Evolutionary conservation across 306 rosid genomes (phyloP), one percentile per base, ranked within the genome.

Genomic region (Vicia villosa): DNA sequence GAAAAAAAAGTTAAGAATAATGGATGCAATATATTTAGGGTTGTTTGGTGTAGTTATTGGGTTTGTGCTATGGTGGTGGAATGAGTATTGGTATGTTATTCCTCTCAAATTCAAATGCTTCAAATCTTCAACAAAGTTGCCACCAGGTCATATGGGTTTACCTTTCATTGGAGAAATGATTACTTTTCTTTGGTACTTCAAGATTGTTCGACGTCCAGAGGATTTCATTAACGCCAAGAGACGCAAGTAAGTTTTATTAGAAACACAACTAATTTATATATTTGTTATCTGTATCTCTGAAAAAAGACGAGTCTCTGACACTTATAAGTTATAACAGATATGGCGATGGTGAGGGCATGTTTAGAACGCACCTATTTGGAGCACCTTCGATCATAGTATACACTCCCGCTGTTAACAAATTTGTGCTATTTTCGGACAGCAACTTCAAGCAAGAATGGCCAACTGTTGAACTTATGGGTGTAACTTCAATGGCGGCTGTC

Each of bases 161-260:
- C 73, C 73, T 19, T 17, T 68, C 22, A 20, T 68, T 36, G 73
- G 73, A 3, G 80, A 76, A 11, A 76, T 32, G 47, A n/a, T 76
- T 13, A 9, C n/a, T 8, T 83, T 85, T 37, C 47, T 82, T 2
- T 85, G 83, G 79, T 83, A 77, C 66, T 85, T 75, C 82, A 85
- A 85, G 69, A 47, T 83, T 49, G 59, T 82, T 34, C 10, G 74
- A 1, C 76, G 78, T 5, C 89, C 89, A 0, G 78, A 80, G 10
- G 81, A 80, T 2, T 82, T 80, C 32, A 80, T 85, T 74, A 43
- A 63, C 4, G 36, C 76, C 0, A 77, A 72, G 40, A 26, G 71
- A 70, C 68, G 34, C 66, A 82, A 77, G 84, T 85, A 79, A 11
- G 86, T 51, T 42, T 42, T 42, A 1, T 30, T 5, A 30, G 34